Evolutionary conservation across 352 stramenopile species (phyloP), one percentile per base, ranked within the genome.

Genomic region (Phytophthora pinifolia): DNA sequence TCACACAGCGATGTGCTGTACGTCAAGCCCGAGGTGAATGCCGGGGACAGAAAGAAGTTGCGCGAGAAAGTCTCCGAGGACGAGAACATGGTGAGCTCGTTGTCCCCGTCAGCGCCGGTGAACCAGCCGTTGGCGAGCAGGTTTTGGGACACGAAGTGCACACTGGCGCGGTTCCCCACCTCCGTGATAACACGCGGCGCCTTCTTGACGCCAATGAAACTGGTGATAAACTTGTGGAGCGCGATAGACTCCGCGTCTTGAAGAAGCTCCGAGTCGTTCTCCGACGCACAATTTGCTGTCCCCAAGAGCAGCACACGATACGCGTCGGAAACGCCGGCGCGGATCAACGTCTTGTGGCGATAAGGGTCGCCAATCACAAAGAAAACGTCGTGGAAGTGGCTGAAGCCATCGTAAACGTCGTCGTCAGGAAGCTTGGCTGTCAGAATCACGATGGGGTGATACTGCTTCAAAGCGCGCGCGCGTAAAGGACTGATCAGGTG

Each of bases 1-100:
- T 94, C 84, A 33, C 84, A 94, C 25, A 94, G 67, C 14, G 82
- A 92, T 10, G 79, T 87, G 68, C 82, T 92, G 71, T 92, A 94
- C 25, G 84, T 83, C 35, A 94, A 62, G 3, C 84, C 84, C n/a
- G 80, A 90, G 1, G 84, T 80, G 46, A 94, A 94, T 18, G 80
- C 79, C 6, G 82, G 80, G 1, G 82, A 92, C 18, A 90, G n/a
- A 50, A 85, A 88, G 54, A 92, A 92, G 45, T 92, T 84, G 31
- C 74, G 68, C 27, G 81, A 83, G n/a, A 93, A 86, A 10, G 72
- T 58, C 34, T 73, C 70, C 3, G 78, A 76, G 3, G 73, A 86
- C 7, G 68, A 70, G 30, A 75, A 75, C 50, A 76, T 67, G 3
- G 55, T 62, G 13, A 80, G 58, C 29, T 75, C 54, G 37, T 63